phyloP scores from a whole-genome alignment of 2,329 filamentous ascomycete species.

The Apiospora koreana region DNA sequence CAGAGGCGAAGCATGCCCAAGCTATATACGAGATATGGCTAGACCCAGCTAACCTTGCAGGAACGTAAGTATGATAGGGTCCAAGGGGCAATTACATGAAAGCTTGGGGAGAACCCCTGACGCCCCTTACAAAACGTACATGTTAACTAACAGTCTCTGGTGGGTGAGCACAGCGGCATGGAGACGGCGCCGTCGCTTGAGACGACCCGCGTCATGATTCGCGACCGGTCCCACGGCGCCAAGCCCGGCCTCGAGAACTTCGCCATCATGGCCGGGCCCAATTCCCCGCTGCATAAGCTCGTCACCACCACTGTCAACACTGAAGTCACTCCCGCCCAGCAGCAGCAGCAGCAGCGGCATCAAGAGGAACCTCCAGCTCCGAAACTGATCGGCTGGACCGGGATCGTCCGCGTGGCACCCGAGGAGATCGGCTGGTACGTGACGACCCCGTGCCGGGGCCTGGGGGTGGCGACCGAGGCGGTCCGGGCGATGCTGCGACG shows the following conservation, averaged over 20 bases:
- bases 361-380: background rate
- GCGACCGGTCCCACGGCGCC: background rate
- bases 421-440: slow-evolving; percentile 5
- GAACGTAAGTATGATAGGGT: background rate
- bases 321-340: too few species aligned
- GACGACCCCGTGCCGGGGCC: background rate
- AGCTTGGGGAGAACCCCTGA: background rate
- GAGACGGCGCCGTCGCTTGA: background rate
- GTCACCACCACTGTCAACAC: too few species aligned
- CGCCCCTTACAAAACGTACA: background rate
- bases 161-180: background rate
- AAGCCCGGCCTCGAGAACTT: slow-evolving; percentile 10
- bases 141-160: background rate
- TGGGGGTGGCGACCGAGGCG: background rate
- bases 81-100: too few species aligned
- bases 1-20: background rate
- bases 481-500: background rate
- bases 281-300: background rate
- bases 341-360: background rate
- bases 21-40: background rate
- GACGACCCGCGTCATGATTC: background rate
- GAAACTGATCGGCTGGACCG: background rate
- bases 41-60: background rate
- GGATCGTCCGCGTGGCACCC: slow-evolving; percentile 3
- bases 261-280: slow-evolving; percentile 10